phyloP scores from a whole-genome alignment of 2,329 filamentous ascomycete genomes.

The Davidsoniella virescens region DNA sequence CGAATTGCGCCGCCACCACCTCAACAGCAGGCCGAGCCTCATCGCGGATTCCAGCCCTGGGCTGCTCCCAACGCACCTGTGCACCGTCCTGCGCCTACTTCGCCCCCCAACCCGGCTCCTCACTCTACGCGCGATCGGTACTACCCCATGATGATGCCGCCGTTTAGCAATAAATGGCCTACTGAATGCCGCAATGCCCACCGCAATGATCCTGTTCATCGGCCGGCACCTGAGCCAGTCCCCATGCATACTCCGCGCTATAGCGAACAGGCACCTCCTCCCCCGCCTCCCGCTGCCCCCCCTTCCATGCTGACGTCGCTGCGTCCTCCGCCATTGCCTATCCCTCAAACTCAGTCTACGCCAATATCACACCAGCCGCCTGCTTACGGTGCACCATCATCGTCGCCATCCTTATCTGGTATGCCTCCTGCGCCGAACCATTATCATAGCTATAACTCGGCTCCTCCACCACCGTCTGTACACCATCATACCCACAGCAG shows the following conservation, averaged over 20 bases:
- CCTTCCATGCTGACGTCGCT: constrained; percentile 14
- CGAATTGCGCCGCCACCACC: constrained; percentile 3
- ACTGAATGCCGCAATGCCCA: constrained; percentile 7
- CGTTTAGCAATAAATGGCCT: constrained; percentile 4
- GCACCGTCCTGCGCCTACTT: constrained; percentile 6
- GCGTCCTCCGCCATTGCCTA: constrained; percentile 11
- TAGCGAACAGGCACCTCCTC: constrained; percentile 1
- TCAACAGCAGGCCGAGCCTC: constrained; percentile 2
- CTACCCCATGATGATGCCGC: constrained; percentile 7
- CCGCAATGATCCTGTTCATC: constrained; percentile 3
- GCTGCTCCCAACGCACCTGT: constrained; percentile 3
- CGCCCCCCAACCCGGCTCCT: constrained; percentile 2
- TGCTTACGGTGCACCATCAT: constrained; percentile 12
- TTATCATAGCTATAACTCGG: not conserved
- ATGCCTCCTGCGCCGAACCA: constrained; percentile 19
- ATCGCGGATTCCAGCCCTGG: constrained; percentile 6
- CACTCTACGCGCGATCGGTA: constrained; percentile 2
- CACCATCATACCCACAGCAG: constrained; percentile 9
- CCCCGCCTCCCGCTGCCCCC: constrained; percentile 9
- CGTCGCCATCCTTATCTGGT: constrained; percentile 24
- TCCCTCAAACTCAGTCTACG: constrained; percentile 7
- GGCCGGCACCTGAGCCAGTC: not conserved
- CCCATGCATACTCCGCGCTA: constrained; percentile 8
- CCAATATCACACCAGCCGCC: constrained; percentile 13
- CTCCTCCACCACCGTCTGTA: constrained; percentile 1